Conservation (phyloP, 2,329 filamentous ascomycete genomes). For the Xylariaceae sp. region DNA sequence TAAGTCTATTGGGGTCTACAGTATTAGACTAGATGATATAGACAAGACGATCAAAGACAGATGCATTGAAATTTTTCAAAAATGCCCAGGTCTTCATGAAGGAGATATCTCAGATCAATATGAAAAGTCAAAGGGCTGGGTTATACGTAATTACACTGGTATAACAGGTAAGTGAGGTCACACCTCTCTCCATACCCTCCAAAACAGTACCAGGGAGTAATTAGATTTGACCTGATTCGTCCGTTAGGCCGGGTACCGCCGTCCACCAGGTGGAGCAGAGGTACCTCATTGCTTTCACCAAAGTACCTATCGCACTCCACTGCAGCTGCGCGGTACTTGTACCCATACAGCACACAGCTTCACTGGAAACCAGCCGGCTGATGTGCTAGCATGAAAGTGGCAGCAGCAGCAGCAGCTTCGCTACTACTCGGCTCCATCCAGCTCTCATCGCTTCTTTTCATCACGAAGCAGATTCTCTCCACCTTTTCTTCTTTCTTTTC, state of each 20-base stretch:
- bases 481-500: slow-evolving; percentile 39
- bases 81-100: no score
- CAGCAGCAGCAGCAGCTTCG: slow-evolving; percentile 23
- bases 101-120: slow-evolving; percentile 1
- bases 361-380: slow-evolving; percentile 19
- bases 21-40: no score
- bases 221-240: slow-evolving; percentile 41
- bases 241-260: slow-evolving; percentile 38
- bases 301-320: slow-evolving; percentile 12
- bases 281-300: slow-evolving; percentile 8
- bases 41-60: no score
- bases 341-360: slow-evolving; percentile 2
- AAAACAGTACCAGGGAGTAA: slow-evolving; percentile 33
- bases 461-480: slow-evolving; percentile 46
- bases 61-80: no score
- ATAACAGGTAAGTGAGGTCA: slow-evolving; percentile 37
- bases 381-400: slow-evolving; percentile 18
- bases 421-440: slow-evolving; percentile 30
- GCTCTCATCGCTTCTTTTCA: slow-evolving; percentile 38
- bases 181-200: slow-evolving; percentile 21
- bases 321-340: slow-evolving; percentile 3
- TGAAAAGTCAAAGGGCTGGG: no score
- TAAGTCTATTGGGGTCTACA: no score
- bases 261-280: slow-evolving; percentile 3
- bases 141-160: slow-evolving; percentile 24